phyloP scores from a whole-genome alignment of 441 rosid genomes.

The Pelargonium myrrhifolium region DNA sequence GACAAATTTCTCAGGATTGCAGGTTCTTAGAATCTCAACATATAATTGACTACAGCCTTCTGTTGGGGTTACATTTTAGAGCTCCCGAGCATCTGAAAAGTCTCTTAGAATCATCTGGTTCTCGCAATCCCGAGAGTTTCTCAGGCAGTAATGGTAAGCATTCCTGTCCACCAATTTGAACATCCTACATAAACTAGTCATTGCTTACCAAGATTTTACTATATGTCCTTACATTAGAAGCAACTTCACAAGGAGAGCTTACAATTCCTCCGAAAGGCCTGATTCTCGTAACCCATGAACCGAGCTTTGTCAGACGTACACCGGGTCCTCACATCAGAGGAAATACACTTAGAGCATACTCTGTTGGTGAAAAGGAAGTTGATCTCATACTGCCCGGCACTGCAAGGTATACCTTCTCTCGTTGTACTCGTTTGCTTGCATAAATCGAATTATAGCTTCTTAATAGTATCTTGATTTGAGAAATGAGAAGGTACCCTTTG shows the following conservation, averaged over 20 bases:
- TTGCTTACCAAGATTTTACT: background rate
- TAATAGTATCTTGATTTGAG: too few relatives aligned
- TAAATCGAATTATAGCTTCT: background rate
- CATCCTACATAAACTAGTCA: background rate
- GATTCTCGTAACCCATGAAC: slow-evolving; percentile 76
- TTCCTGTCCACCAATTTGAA: background rate
- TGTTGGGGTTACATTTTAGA: slow-evolving; percentile 89
- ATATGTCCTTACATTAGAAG: slow-evolving; percentile 30
- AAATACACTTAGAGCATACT: slow-evolving; percentile 61
- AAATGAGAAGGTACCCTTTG: background rate
- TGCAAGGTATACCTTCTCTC: slow-evolving; percentile 54
- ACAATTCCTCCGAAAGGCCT: slow-evolving; percentile 70
- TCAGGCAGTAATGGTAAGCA: slow-evolving; percentile 43
- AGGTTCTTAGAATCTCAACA: slow-evolving; percentile 78
- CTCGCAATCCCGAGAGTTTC: slow-evolving; percentile 36
- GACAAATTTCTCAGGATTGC: slow-evolving; percentile 75
- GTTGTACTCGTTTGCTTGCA: background rate
- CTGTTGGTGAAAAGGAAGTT: slow-evolving; percentile 80
- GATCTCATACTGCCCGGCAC: slow-evolving; percentile 93
- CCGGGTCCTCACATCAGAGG: slow-evolving; percentile 98
- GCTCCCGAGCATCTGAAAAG: slow-evolving; percentile 73
- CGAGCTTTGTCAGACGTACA: slow-evolving; percentile 53
- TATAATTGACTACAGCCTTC: slow-evolving; percentile 91
- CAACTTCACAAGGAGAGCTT: slow-evolving; percentile 43
- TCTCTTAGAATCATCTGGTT: slow-evolving; percentile 44